Base-by-base conservation (phyloP, 2,329 filamentous ascomycete species). In the Teratosphaeria zuluensis region DNA sequence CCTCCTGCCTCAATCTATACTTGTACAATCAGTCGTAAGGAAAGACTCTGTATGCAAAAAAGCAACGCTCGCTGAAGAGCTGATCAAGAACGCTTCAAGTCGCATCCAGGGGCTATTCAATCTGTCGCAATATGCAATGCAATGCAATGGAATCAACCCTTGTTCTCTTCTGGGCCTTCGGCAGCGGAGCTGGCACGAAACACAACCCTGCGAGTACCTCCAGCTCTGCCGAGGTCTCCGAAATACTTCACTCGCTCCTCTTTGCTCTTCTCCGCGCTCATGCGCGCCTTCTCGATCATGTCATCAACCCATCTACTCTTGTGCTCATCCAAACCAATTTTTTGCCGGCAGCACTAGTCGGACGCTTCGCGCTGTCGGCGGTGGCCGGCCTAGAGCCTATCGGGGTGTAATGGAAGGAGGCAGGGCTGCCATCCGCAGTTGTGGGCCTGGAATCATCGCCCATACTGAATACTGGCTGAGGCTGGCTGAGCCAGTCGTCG, bases 221-320 rank as follows among this genome's bases (percentile, higher is more conserved):
- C 88, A 4, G 86, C 84, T 70, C 82, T 89, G 52, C 87, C 86
- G 64, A 91, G 74, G 63, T 90, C 86, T 21, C 85, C 86, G 72
- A 90, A 88, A 53, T 78, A 65, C 68, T 69, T 69, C 62, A 67
- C 62, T 51, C 63, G 64, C 62, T 62, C 63, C 51, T 71, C 72
- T 24, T 72, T 66, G 51, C 60, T 65, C 62, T 74, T 74, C 66
- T 76, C 75, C 14, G 65, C 66, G 68, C 86, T 89, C 53, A 85
- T 80, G 60, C 87, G 82, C 48, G 91, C 89, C 69, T 89, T 87
- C 68, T 89, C 87, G 75, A 90, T 87, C 76, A 94, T 87, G 62
- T 85, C 89, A 72, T 92, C 87, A 9, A 94, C 87, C 89, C 89
- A 94, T 46, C 86, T 84, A 59, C 84, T 80, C 68, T 87, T 89